Evolutionary conservation across 202 grass and related monocot species (phyloP).

Genomic region (Setaria viridis): DNA sequence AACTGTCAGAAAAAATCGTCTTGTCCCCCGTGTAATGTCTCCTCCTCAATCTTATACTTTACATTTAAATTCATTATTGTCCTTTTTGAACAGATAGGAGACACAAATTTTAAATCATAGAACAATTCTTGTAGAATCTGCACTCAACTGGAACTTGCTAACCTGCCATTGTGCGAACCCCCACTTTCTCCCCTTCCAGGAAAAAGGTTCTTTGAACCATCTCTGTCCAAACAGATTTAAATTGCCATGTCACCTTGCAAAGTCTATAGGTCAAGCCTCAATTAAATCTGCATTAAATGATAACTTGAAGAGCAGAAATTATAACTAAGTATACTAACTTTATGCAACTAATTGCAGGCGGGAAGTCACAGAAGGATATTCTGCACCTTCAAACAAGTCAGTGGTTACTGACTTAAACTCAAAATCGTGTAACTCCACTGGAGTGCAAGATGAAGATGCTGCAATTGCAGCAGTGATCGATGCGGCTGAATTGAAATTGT

Average conservation of each 20-base stretch:
- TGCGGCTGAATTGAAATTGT: constrained; percentile 64
- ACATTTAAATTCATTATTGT: not conserved
- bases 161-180: not conserved
- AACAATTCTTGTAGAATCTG: not conserved
- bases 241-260: not conserved
- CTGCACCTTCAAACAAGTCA: constrained; percentile 44
- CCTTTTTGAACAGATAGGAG: not conserved
- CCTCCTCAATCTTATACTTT: constrained; percentile 8
- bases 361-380: constrained; percentile 60
- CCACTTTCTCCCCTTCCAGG: too few relatives aligned
- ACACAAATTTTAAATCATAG: not conserved
- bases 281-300: constrained; percentile 15
- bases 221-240: constrained; percentile 9
- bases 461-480: constrained; percentile 65
- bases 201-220: too few relatives aligned
- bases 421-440: constrained; percentile 51
- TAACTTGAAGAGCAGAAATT: not conserved
- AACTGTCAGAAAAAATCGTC: constrained; percentile 50
- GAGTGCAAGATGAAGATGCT: constrained; percentile 66
- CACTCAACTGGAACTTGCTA: not conserved
- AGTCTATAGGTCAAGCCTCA: not conserved
- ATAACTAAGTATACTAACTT: constrained; percentile 26
- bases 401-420: constrained; percentile 50
- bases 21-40: constrained; percentile 49
- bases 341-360: constrained; percentile 47